Percentiles rank a stretch among this genome's conserved stretches.
These are phyloP conservation scores for Powellomyces hirtus DNA, from an alignment of 192 early-diverging fungal genomes.

Conservation along the genomic window DNA sequence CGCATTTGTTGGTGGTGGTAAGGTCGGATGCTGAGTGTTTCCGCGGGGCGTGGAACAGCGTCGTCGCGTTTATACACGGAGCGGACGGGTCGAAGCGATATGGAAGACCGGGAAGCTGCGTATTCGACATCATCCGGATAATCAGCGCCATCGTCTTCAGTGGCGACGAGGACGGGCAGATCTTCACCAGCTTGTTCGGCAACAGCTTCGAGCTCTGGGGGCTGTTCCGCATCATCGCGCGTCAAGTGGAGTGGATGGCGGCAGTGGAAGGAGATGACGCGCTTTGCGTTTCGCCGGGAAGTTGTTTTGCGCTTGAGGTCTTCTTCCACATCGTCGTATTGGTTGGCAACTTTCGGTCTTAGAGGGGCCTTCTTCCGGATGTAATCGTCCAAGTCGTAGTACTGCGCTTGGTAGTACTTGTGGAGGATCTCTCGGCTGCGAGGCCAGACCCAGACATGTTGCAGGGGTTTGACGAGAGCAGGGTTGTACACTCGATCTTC, in stretches of 20 bases:
- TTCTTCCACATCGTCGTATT: too few species aligned
- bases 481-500: constrained; percentile 45
- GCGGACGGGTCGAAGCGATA: too few species aligned
- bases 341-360: background rate
- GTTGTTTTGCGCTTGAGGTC: background rate
- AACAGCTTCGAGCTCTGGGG: constrained; percentile 7
- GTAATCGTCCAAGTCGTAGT: constrained; percentile 31
- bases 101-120: too few species aligned
- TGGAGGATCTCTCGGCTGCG: constrained; percentile 22
- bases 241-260: constrained; percentile 11
- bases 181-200: constrained; percentile 2
- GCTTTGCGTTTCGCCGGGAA: background rate
- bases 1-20: too few species aligned
- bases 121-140: too few species aligned
- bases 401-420: constrained; percentile 23
- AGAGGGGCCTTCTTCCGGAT: background rate
- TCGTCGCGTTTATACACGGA: too few species aligned
- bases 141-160: background rate
- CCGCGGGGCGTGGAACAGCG: too few species aligned
- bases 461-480: constrained; percentile 39
- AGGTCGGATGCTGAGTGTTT: too few species aligned
- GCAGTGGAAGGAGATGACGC: background rate
- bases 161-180: background rate
- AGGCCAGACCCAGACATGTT: constrained; percentile 42
- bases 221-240: background rate